Percentiles rank a stretch among this genome's conserved stretches.
Evolutionary conservation across 176 grass and related monocot genomes (phyloP).

Genomic region (Zoysia pacifica): DNA sequence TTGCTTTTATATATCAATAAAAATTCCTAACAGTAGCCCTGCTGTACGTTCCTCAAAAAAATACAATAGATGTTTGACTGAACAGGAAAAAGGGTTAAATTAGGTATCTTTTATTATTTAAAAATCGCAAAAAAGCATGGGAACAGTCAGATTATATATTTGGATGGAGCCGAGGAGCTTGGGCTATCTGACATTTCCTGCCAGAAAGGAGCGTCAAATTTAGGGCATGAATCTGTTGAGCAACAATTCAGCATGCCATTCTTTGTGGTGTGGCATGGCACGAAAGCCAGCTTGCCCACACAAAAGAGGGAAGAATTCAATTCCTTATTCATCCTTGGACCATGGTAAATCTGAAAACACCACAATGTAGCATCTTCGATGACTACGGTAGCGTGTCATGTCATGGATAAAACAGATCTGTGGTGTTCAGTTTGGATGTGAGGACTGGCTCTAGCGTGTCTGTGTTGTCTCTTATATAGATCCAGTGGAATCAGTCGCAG

Average conservation of each 20-base stretch:
- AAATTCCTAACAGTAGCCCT: no score
- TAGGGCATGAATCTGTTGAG: neutral
- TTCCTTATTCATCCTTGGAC: neutral
- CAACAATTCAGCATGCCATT: neutral
- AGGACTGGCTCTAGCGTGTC: neutral
- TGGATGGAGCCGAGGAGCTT: neutral
- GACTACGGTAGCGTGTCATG: neutral
- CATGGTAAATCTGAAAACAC: neutral
- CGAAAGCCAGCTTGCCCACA: neutral
- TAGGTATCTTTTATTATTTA: neutral
- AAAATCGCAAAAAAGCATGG: neutral
- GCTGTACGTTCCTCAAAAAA: neutral
- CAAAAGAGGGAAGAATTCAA: neutral
- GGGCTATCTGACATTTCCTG: conserved; percentile 8
- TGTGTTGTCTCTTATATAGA: neutral
- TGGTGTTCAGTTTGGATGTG: neutral
- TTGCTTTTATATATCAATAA: no score
- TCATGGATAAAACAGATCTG: neutral
- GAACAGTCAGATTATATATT: conserved; percentile 13
- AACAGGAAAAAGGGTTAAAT: neutral
- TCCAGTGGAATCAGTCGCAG: neutral
- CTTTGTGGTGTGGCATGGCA: neutral
- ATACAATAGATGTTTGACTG: neutral
- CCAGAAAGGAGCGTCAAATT: neutral
- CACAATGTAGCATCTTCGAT: neutral